A percentile compares a stretch with the other conserved stretches of the same genome.
These are phyloP conservation scores for Lentinula detonsa DNA, from an alignment of 768 basidiomycete species.

Conservation along the genomic window DNA sequence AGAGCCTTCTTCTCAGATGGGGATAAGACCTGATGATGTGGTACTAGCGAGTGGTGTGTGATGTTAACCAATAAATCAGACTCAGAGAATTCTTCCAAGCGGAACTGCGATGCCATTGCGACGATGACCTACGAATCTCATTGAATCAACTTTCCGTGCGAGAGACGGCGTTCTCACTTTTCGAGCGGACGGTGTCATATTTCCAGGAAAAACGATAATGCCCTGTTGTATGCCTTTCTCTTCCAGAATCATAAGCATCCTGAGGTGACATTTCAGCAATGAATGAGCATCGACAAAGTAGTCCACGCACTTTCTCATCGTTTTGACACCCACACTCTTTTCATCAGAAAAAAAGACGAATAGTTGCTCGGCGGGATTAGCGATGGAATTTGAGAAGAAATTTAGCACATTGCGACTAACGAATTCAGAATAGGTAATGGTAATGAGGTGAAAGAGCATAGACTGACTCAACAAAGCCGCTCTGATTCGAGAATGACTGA, in stretches of 20 bases:
- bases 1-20: conserved; percentile 82
- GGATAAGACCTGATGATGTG: conserved; percentile 83
- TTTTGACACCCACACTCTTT: conserved; percentile 91
- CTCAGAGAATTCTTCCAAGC: conserved; percentile 94
- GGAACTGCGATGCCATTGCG: conserved; percentile 81
- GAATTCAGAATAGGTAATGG: not conserved
- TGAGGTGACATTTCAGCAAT: conserved; percentile 23
- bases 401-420: conserved; percentile 83
- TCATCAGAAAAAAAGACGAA: conserved; percentile 97
- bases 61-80: conserved; percentile 97
- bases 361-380: conserved; percentile 71
- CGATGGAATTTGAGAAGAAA: conserved; percentile 77
- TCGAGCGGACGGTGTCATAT: conserved; percentile 94
- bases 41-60: conserved; percentile 92
- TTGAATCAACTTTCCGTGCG: conserved; percentile 4
- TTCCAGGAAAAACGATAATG: conserved; percentile 92
- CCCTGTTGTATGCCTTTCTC: conserved; percentile 87
- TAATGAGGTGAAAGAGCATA: not conserved
- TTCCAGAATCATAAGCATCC: conserved; percentile 85
- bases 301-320: conserved; percentile 85
- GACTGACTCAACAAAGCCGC: conserved; percentile 82
- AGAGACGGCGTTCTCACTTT: conserved; percentile 50
- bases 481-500: conserved; percentile 59
- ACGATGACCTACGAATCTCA: conserved; percentile 66
- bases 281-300: not conserved